Percentiles rank a stretch among this genome's conserved stretches.
Evolutionary conservation across 1,139 yeast species (phyloP).

Genomic region (Hansenula anomala): DNA sequence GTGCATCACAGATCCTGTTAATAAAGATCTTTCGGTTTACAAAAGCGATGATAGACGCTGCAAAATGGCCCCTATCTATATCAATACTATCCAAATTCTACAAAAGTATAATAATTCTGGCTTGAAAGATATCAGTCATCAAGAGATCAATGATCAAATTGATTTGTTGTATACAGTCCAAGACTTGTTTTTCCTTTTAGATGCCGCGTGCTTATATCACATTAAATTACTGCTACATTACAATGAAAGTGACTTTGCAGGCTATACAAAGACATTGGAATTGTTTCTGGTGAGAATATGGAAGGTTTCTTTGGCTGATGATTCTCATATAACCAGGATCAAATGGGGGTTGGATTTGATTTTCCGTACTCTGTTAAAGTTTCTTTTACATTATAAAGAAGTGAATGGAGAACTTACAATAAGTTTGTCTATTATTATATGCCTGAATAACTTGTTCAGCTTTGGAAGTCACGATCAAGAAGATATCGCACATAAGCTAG

Average conservation of each 20-base stretch:
- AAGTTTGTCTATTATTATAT: background rate
- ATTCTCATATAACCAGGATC: background rate
- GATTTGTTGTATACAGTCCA: background rate
- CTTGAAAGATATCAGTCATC: background rate
- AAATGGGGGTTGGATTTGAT: background rate
- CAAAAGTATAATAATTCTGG: background rate
- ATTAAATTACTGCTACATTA: background rate
- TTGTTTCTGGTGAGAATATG: background rate
- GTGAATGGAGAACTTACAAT: background rate
- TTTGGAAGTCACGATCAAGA: background rate
- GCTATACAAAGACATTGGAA: background rate
- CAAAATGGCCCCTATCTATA: background rate
- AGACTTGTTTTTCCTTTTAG: background rate
- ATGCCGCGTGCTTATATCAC: background rate
- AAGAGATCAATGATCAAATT: background rate
- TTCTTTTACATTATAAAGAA: background rate
- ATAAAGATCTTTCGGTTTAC: background rate
- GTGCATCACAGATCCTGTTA: background rate
- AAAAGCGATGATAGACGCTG: background rate
- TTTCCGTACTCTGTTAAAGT: background rate
- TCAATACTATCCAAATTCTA: background rate
- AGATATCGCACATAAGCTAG: background rate
- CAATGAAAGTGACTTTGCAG: background rate
- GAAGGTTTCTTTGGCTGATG: background rate
- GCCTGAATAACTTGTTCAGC: constrained; percentile 1